These are phyloP conservation scores for Diplodia mutila DNA, from an alignment of 2,329 filamentous ascomycete species.

Conservation along the genomic window DNA sequence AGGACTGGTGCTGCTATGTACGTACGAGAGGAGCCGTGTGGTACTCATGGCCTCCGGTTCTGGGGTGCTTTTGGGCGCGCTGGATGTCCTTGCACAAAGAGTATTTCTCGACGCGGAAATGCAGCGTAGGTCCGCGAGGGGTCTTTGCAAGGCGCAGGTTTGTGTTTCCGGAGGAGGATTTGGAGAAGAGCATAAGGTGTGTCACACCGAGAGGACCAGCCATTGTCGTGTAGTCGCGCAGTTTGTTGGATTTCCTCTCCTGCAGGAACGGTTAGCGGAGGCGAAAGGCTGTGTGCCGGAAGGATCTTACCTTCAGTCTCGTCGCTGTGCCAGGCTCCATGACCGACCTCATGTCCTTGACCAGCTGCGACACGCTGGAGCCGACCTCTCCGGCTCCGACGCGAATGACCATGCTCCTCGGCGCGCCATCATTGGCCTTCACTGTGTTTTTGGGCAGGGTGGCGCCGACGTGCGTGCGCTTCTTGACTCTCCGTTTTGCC, in stretches of 20 bases:
- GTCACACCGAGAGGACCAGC: constrained; percentile 90
- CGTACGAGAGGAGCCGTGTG: constrained; percentile 68
- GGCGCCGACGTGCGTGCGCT: constrained; percentile 78
- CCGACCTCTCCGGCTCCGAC: constrained; percentile 94
- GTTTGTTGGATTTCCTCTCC: constrained; percentile 83
- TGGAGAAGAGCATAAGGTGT: constrained; percentile 90
- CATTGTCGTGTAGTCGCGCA: constrained; percentile 95
- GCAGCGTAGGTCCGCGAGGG: constrained; percentile 86
- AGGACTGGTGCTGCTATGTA: not conserved
- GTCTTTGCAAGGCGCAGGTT: constrained; percentile 87
- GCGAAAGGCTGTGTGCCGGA: not conserved
- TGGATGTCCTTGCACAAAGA: constrained; percentile 90
- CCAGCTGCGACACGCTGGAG: constrained; percentile 86
- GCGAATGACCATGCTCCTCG: constrained; percentile 98
- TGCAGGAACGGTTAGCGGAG: constrained; percentile 30
- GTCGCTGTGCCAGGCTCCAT: constrained; percentile 96
- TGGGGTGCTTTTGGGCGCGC: constrained; percentile 79
- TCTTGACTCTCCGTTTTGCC: constrained; percentile 59
- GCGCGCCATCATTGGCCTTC: constrained; percentile 67
- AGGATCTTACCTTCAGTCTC: constrained; percentile 66
- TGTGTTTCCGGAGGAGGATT: constrained; percentile 86
- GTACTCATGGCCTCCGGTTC: constrained; percentile 78
- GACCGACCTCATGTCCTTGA: constrained; percentile 85
- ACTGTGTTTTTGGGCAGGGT: constrained; percentile 60
- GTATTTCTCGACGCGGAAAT: constrained; percentile 94